Conservation (phyloP, 768 basidiomycete genomes). For the Boletus eberwhitei region DNA sequence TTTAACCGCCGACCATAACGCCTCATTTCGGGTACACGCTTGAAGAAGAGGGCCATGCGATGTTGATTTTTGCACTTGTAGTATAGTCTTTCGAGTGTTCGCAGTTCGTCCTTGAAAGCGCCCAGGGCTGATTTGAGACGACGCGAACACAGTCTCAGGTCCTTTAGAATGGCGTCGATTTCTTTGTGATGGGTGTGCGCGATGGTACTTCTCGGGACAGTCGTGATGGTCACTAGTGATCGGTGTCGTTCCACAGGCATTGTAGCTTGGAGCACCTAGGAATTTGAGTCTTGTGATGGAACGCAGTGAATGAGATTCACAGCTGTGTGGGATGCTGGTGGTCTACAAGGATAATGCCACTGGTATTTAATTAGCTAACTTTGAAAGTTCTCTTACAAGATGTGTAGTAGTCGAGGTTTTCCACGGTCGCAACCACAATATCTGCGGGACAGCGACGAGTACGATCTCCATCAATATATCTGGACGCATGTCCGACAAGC, state of each 20-base stretch:
- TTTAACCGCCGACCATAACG: conserved; percentile 33
- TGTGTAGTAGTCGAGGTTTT: background rate
- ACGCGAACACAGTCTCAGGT: conserved; percentile 53
- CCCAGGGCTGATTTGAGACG: conserved; percentile 45
- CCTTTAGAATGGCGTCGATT: conserved; percentile 59
- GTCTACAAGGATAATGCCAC: no score
- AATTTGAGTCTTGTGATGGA: background rate
- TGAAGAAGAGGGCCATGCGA: conserved; percentile 54
- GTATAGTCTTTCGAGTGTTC: conserved; percentile 61
- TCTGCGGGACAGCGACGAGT: background rate
- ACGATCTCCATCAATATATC: background rate
- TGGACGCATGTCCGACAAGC: conserved; percentile 55
- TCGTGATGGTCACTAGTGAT: conserved; percentile 7
- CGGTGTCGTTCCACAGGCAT: conserved; percentile 8
- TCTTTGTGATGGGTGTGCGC: conserved; percentile 30
- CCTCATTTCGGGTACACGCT: conserved; percentile 55
- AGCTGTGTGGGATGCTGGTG: no score
- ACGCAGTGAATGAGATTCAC: background rate
- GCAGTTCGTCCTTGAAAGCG: conserved; percentile 31
- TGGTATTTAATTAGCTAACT: no score
- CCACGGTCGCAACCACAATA: conserved; percentile 13
- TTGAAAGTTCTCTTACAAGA: background rate
- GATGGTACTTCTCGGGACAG: conserved; percentile 18
- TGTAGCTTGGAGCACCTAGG: no score
- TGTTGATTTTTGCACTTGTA: conserved; percentile 81